These are phyloP conservation scores for Glarea lozoyensis DNA, from an alignment of 495 filamentous ascomycete species.

Conservation along the genomic window DNA sequence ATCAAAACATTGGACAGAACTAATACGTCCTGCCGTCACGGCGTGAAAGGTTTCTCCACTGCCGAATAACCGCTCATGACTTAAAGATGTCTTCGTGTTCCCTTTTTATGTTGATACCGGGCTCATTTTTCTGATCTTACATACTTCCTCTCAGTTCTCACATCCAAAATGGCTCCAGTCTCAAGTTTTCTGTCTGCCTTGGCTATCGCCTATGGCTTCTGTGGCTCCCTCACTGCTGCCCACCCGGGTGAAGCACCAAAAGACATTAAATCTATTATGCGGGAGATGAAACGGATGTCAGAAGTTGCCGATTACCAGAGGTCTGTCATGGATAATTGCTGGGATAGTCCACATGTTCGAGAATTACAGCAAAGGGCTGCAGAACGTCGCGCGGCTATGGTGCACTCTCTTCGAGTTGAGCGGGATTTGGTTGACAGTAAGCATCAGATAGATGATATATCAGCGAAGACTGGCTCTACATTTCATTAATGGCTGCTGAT, in stretches of 20 bases:
- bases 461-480: no score
- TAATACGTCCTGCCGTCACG: background rate
- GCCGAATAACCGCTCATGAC: background rate
- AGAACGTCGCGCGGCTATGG: background rate
- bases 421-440: background rate
- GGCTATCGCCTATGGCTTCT: slow-evolving; percentile 2
- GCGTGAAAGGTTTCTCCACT: background rate
- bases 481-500: background rate
- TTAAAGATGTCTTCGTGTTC: background rate
- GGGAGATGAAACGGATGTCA: slow-evolving; percentile 1
- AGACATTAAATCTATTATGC: background rate
- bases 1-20: background rate
- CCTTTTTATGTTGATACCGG: background rate
- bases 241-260: background rate
- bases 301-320: background rate
- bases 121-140: background rate
- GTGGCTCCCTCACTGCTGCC: background rate
- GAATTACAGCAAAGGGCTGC: background rate
- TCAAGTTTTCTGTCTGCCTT: background rate
- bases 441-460: no score
- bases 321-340: background rate
- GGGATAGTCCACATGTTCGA: background rate
- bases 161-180: slow-evolving; percentile 3
- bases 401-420: background rate
- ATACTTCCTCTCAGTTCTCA: background rate